A percentile compares a stretch with the other conserved stretches of the same genome.
These are phyloP conservation scores for Aspergillus aculeatinus DNA, from an alignment of 2,329 filamentous ascomycete species.

Conservation along the genomic window DNA sequence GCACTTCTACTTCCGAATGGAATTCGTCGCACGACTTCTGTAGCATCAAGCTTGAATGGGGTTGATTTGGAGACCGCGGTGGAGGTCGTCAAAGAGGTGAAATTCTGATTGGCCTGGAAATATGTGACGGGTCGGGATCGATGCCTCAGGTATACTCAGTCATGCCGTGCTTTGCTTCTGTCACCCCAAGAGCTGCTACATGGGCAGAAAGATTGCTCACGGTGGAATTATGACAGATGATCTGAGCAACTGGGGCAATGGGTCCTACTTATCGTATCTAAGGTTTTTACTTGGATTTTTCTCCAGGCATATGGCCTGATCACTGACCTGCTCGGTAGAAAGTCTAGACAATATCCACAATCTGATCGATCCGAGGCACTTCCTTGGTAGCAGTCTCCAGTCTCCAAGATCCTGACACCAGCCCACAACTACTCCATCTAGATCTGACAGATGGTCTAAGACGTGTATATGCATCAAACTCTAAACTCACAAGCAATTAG, in stretches of 20 bases:
- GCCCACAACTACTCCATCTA: background rate
- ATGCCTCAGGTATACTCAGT: background rate
- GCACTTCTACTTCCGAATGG: background rate
- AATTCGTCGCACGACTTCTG: background rate
- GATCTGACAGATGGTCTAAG: background rate
- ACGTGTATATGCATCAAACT: background rate
- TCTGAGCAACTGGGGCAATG: too few species aligned
- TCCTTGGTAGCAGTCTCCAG: background rate
- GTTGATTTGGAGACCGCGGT: background rate
- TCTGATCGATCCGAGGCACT: background rate
- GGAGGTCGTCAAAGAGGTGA: background rate
- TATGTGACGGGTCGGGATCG: background rate
- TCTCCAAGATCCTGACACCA: background rate
- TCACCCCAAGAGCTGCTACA: too few species aligned
- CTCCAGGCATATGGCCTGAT: background rate
- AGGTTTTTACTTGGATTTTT: background rate
- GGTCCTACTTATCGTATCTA: background rate
- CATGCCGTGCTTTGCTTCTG: background rate
- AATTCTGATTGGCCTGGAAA: background rate
- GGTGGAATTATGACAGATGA: too few species aligned
- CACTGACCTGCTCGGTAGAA: background rate
- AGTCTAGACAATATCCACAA: background rate
- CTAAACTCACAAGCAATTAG: too few species aligned
- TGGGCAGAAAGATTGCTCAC: too few species aligned
- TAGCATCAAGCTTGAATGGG: background rate